phyloP scores from a whole-genome alignment of 169 alveolate species.

The Cryptosporidium sp. region DNA sequence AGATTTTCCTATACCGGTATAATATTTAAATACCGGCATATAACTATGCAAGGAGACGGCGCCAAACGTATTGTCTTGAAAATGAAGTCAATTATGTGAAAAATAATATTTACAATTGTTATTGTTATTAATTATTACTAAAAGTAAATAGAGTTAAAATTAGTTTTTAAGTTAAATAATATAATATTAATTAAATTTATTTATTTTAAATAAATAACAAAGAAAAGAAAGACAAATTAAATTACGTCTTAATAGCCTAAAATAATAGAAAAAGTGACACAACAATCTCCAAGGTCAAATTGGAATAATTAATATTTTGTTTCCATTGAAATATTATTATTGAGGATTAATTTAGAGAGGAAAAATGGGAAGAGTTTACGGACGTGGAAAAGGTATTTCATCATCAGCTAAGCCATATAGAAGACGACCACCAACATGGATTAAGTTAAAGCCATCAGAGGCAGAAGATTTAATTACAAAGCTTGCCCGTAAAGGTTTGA shows the following conservation, averaged over 20 bases:
- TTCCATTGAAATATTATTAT: not conserved
- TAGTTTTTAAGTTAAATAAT: not conserved
- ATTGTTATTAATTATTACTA: not conserved
- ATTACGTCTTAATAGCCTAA: constrained; percentile 9
- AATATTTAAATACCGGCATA: not conserved
- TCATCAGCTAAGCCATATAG: constrained; percentile 96
- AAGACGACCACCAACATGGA: constrained; percentile 97
- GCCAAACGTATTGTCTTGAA: constrained; percentile 33
- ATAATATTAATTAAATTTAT: not conserved
- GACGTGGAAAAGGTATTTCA: constrained; percentile 76
- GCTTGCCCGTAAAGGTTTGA: constrained; percentile 98
- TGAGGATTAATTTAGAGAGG: constrained; percentile 1
- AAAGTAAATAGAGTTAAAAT: not conserved
- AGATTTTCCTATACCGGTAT: not conserved
- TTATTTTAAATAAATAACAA: not conserved
- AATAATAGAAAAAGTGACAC: not conserved
- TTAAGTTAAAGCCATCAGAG: constrained; percentile 93
- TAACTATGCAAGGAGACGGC: constrained; percentile 34
- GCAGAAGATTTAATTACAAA: constrained; percentile 93
- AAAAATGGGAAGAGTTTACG: constrained; percentile 75
- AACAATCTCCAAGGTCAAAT: not conserved
- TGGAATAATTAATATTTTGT: constrained; percentile 4
- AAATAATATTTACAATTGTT: no score
- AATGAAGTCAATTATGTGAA: not conserved
- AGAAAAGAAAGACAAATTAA: constrained; percentile 1